Base-by-base conservation (phyloP, 2,329 filamentous ascomycete genomes). In the Davidsoniella neocaledoniae region DNA sequence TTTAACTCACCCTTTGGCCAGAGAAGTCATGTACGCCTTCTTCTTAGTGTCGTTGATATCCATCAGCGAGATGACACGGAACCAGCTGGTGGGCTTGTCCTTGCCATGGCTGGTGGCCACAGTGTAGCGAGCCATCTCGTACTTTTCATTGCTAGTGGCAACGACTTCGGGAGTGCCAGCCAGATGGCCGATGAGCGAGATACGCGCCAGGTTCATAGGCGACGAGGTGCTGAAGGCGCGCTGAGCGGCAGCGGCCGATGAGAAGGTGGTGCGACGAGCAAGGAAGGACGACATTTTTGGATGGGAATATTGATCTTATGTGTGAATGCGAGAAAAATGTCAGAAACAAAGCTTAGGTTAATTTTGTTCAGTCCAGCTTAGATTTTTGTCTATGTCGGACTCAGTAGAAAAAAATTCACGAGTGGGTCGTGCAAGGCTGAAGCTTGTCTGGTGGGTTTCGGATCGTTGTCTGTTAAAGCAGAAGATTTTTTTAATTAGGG, bases 151-250 rank as follows among this genome's bases (percentile, higher is more conserved):
- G 59, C 76, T 74, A 44, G 83, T 85, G 53, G 77, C 64, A 37
- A 74, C 71, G 56, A 87, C 60, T 71, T 95, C 88, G 52, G 91
- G 90, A 48, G 77, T 74, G 58, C 79, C 76, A 54, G 76, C 86
- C 47, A 98, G 78, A 64, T 87, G 83, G 61, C 91, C 91, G 58
- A 95, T 74, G 64, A 98, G 71, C 60, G 79, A 83, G 70, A 98
- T 83, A 66, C 81, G 83, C 57, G 91, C 85, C 57, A 91, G 61
- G 55, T 73, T 67, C 55, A 76, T 73, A 46, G 75, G 65, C 39
- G 78, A 68, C 42, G 82, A 79, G 58, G 79, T 79, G 69, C 79
- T 86, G 76, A 95, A 94, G 61, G 79, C 67, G 66, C 86, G 86
- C 55, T 67, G 58, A 52, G 67, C 57, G 57, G 63, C 67, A 61